Base-by-base conservation (phyloP, 805 yeast genomes). In the Candida namnaoensis region DNA sequence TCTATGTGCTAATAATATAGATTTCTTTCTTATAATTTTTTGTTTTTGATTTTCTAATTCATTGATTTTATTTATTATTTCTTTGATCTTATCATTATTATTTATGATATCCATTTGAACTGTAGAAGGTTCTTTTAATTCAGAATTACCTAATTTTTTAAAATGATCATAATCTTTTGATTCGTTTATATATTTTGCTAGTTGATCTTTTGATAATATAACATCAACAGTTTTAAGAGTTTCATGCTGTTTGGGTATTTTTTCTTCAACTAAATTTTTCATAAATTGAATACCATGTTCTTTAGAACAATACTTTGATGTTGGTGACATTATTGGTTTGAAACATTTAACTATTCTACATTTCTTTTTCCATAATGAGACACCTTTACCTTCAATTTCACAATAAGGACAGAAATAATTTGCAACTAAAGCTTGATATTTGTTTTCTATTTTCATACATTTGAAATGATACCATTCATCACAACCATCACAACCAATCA, bases 401-500 rank as follows among this genome's bases (percentile, higher is more conserved):
- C 96, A 88, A 44, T 78, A 76, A 9, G 82, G 82, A 54, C 97
- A 88, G 55, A 66, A 82, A 54, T 73, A 88, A 41, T 73, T 72
- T 38, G 74, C 68, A 10, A 88, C 79, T 39, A 88, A 64, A 34
- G 71, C 67, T 43, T 74, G 69, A 52, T 71, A 72, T 41, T 66
- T 61, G 8, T 56, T 57, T 40, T 78, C 69, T 33, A 88, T 56
- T 40, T 70, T 71, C 71, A 88, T 75, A 57, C 97, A 90, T 37
- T 64, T 65, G 60, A 88, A 86, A 61, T 90, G 97, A 56, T 72
- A 90, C 97, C 97, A 90, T 44, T 87, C 96, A 53, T 88, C 96
- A 61, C 97, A 90, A 6, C 87, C 90, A 57, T 88, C 96, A 57
- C 97, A 88, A 0, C 84, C 87, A n/a, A 90, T 83, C 97, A 90